Conservation (phyloP, 352 stramenopile genomes). For the Blastocystis sp. region DNA sequence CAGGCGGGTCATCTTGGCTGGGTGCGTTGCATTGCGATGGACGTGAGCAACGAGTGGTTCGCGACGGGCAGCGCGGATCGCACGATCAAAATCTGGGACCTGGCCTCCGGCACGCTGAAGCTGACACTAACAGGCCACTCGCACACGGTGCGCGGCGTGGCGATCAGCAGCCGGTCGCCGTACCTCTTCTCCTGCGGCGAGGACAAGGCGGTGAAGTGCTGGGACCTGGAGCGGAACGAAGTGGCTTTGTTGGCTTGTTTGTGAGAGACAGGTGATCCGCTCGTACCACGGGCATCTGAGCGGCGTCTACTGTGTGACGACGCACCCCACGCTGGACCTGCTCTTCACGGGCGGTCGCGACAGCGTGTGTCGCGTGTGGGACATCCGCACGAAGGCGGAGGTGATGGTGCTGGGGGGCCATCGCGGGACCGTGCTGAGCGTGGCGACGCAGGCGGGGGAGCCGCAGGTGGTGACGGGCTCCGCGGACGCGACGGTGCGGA, state of each 20-base stretch:
- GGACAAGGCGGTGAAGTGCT: slow-evolving; percentile 96
- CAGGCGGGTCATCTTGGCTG: slow-evolving; percentile 76
- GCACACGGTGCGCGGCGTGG: slow-evolving; percentile 85
- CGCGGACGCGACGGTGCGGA: slow-evolving; percentile 84
- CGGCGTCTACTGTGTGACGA: slow-evolving; percentile 86
- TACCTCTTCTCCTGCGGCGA: slow-evolving; percentile 95
- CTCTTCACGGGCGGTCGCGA: slow-evolving; percentile 88
- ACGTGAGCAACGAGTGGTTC: slow-evolving; percentile 95
- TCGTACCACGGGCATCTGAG: slow-evolving; percentile 99
- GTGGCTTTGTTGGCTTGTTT: slow-evolving; percentile 53
- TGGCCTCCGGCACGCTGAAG: slow-evolving; percentile 88
- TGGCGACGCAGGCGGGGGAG: slow-evolving; percentile 87
- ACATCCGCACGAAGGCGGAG: slow-evolving; percentile 93
- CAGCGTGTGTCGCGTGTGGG: slow-evolving; percentile 80
- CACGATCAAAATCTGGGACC: slow-evolving; percentile 95
- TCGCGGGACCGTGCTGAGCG: slow-evolving; percentile 82
- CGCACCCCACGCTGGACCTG: slow-evolving; percentile 94
- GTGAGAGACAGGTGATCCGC: slow-evolving; percentile 71
- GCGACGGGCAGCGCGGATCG: slow-evolving; percentile 88
- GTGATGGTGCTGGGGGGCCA: slow-evolving; percentile 88
- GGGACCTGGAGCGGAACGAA: slow-evolving; percentile 98
- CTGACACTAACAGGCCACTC: slow-evolving; percentile 97
- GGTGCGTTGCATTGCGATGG: slow-evolving; percentile 89
- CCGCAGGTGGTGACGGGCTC: slow-evolving; percentile 82
- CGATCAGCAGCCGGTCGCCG: slow-evolving; percentile 83